Evolutionary conservation across 2,329 filamentous ascomycete genomes (phyloP), one percentile per base, ranked within the genome.

Genomic region (Knoxdaviesia capensis): DNA sequence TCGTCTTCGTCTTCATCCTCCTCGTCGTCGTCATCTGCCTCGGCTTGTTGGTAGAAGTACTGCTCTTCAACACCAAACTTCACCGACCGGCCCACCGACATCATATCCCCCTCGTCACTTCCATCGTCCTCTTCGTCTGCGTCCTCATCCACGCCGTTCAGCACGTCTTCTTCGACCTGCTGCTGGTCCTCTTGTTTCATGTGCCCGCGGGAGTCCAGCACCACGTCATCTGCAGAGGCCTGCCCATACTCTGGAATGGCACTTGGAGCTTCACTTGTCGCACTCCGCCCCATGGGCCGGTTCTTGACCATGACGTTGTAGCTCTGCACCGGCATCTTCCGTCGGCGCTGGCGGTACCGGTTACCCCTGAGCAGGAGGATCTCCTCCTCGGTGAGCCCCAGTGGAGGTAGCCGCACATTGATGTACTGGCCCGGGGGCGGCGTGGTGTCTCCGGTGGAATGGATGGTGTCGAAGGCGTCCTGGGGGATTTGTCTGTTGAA

Each of bases 401-500:
- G 50, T 45, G 61, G 57, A 2, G 61, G 61, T 38, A 62, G 51
- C 5, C 55, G 57, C 28, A 63, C 54, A 11, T 55, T 57, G 38
- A 62, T 58, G 43, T 46, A 48, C 38, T 52, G 53, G 44, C 46
- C 53, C 29, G 51, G 49, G 42, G 46, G 49, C 30, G 52, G 53
- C 34, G 51, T 51, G 9, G 33, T 56, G 49, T 53, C 58, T 36
- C 47, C 56, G 45, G 56, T 51, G 28, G 57, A 50, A 36, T 70
- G 52, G 6, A 65, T 58, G 8, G 57, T 55, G 20, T 58, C 59
- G 44, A 70, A 66, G 36, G 66, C 64, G 11, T 58, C 56, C 38
- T 69, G 63, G 4, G 60, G 61, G 1, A 77, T 57, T 10, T 60
- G 59, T 30, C 70, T 64, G 6, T 66, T 64, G 38, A 71, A 70